Evolutionary conservation across 306 rosid species (phyloP).

Genomic region (Carpinus viminea): DNA sequence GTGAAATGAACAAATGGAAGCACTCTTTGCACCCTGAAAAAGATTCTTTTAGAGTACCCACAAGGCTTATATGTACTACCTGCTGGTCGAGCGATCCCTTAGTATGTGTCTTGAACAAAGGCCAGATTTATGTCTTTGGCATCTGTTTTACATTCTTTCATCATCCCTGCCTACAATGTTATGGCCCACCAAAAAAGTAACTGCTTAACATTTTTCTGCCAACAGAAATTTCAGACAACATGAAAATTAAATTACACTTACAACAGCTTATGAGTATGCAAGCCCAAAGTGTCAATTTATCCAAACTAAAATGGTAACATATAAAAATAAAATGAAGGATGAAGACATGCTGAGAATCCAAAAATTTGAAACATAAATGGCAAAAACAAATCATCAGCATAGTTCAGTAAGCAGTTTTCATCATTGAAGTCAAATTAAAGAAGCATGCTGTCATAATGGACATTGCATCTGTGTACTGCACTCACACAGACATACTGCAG

Average conservation of each 20-base stretch:
- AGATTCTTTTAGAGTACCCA: constrained; percentile 2
- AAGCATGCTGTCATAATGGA: neutral
- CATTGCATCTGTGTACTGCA: neutral
- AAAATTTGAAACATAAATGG: neutral
- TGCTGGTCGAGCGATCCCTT: neutral
- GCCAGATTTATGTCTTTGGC: neutral
- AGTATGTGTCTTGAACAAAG: neutral
- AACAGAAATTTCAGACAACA: neutral
- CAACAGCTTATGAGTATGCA: neutral
- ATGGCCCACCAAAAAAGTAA: neutral
- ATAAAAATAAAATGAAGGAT: neutral
- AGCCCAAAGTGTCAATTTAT: neutral
- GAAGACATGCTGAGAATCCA: neutral
- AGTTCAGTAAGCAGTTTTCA: neutral
- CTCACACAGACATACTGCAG: neutral
- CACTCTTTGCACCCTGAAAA: neutral
- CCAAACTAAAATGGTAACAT: neutral
- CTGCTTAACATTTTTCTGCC: neutral
- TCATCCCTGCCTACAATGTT: neutral
- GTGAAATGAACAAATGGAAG: no score
- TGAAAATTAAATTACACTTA: neutral
- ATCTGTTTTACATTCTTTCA: neutral
- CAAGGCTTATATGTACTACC: neutral
- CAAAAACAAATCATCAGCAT: neutral
- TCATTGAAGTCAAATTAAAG: neutral